These are phyloP conservation scores for Trametes punicea DNA, from an alignment of 768 basidiomycete genomes.

Conservation along the genomic window DNA sequence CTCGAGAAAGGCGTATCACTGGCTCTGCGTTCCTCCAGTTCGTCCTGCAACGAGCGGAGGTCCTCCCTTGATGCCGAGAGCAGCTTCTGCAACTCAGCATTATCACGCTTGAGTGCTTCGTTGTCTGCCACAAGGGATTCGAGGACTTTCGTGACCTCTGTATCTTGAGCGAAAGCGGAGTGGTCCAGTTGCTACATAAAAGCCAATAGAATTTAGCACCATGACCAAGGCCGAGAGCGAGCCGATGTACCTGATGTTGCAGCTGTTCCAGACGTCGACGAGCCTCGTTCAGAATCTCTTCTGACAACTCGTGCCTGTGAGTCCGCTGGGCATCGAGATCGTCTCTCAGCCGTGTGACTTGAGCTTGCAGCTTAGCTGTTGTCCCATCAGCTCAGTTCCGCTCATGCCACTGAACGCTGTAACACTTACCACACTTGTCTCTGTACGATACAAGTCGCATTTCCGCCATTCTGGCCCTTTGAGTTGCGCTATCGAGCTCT, in stretches of 20 bases:
- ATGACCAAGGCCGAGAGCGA: background rate
- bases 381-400: background rate
- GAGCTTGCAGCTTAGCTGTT: constrained; percentile 65
- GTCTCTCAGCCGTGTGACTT: constrained; percentile 62
- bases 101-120: constrained; percentile 77
- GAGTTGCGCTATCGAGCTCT: constrained; percentile 69
- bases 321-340: constrained; percentile 58
- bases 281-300: constrained; percentile 64
- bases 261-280: constrained; percentile 59
- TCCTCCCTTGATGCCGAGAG: constrained; percentile 79
- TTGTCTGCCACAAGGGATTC: constrained; percentile 88
- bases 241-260: constrained; percentile 47
- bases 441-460: constrained; percentile 58
- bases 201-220: background rate
- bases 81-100: constrained; percentile 71
- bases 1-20: constrained; percentile 27
- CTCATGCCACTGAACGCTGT: background rate
- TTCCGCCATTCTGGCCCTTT: constrained; percentile 68
- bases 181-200: constrained; percentile 39
- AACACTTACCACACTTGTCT: constrained; percentile 57
- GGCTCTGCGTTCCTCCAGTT: constrained; percentile 70
- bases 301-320: constrained; percentile 61
- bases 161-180: constrained; percentile 40
- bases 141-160: constrained; percentile 65
- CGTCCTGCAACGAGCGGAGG: constrained; percentile 61